These are phyloP conservation scores for Sextonia rubra DNA, from an alignment of 164 flowering plant genomes.

Conservation along the genomic window DNA sequence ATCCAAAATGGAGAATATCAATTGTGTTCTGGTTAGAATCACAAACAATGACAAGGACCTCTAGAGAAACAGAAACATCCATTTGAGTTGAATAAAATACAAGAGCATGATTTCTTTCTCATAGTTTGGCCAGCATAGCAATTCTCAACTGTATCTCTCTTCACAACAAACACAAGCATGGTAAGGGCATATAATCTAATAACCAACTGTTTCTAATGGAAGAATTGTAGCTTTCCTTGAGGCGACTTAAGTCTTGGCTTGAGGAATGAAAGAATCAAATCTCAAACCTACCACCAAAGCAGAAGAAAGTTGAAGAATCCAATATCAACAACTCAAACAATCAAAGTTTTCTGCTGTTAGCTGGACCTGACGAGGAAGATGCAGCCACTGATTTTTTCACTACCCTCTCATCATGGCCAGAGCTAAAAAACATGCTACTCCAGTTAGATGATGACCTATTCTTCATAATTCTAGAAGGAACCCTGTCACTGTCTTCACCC, in stretches of 20 bases:
- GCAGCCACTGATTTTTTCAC: slow-evolving; percentile 26
- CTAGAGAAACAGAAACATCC: background rate
- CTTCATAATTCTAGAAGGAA: slow-evolving; percentile 53
- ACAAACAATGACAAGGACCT: background rate
- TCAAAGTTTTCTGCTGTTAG: slow-evolving; percentile 36
- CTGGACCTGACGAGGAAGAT: slow-evolving; percentile 39
- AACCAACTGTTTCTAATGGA: background rate
- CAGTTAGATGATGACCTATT: slow-evolving; percentile 49
- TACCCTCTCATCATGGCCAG: slow-evolving; percentile 35
- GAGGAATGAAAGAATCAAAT: background rate
- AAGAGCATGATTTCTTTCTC: background rate
- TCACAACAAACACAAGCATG: background rate
- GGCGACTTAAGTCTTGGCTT: background rate
- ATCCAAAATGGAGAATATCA: background rate
- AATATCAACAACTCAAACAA: background rate
- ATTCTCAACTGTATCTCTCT: background rate
- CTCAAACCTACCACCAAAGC: background rate
- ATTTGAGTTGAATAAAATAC: background rate
- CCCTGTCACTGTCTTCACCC: slow-evolving; percentile 90
- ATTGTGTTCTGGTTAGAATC: background rate
- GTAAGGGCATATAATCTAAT: background rate
- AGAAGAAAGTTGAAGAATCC: background rate
- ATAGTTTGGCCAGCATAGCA: background rate
- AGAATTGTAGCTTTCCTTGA: background rate
- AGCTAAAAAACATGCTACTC: slow-evolving; percentile 47